A percentile compares a stretch with the other conserved stretches of the same genome.
Evolutionary conservation across 768 basidiomycete genomes (phyloP).

Genomic region (Saitozyma sp.): DNA sequence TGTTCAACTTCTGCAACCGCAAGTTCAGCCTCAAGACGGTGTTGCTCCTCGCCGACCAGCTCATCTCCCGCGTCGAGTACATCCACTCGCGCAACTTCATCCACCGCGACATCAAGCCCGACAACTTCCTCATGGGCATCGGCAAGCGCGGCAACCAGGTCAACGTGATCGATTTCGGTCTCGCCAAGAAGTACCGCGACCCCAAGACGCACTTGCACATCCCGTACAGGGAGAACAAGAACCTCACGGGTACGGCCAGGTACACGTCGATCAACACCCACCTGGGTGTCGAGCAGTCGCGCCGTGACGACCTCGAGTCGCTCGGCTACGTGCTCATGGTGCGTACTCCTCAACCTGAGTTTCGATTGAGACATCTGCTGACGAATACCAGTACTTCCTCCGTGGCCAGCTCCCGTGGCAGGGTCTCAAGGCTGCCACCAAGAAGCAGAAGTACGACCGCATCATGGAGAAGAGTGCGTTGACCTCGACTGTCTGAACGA

Average conservation of each 20-base stretch:
- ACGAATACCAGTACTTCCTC: conserved; percentile 72
- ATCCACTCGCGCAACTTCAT: conserved; percentile 93
- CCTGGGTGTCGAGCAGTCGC: conserved; percentile 92
- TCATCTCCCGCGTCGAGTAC: conserved; percentile 95
- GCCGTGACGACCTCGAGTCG: conserved; percentile 96
- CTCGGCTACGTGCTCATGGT: conserved; percentile 96
- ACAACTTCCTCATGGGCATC: conserved; percentile 99
- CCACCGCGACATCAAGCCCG: conserved; percentile 97
- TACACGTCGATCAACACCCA: conserved; percentile 99
- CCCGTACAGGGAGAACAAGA: conserved; percentile 99
- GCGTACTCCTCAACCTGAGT: conserved; percentile 4
- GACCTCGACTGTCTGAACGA: background rate
- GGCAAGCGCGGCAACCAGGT: conserved; percentile 99
- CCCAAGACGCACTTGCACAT: conserved; percentile 99
- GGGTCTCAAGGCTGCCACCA: conserved; percentile 98
- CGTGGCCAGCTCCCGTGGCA: conserved; percentile 98
- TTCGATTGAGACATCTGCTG: conserved; percentile 1
- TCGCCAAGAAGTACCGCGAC: conserved; percentile 99
- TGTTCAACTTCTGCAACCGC: conserved; percentile 65
- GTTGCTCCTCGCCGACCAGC: conserved; percentile 87
- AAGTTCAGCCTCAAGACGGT: conserved; percentile 94
- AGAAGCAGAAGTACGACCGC: conserved; percentile 99
- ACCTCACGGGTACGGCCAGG: conserved; percentile 95
- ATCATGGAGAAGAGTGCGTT: conserved; percentile 94
- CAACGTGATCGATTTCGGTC: conserved; percentile 70